These are phyloP conservation scores for Cladophialophora psammophila DNA, from an alignment of 2,329 filamentous ascomycete genomes.

Conservation along the genomic window DNA sequence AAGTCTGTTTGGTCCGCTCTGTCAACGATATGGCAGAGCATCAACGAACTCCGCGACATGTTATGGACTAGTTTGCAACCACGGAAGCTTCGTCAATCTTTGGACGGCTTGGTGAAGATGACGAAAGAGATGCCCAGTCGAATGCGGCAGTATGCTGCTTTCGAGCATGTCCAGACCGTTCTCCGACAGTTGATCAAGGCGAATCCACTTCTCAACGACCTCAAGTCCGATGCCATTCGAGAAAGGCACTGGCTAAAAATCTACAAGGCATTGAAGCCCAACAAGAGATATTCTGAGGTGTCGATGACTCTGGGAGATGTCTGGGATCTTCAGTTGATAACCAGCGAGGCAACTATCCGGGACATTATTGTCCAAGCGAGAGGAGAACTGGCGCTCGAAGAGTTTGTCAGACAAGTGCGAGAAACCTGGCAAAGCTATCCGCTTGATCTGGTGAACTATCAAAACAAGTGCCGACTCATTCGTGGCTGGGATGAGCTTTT, in stretches of 20 bases:
- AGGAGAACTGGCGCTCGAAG: conserved; percentile 97
- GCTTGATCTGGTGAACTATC: conserved; percentile 93
- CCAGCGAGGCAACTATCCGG: conserved; percentile 85
- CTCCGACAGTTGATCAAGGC: conserved; percentile 89
- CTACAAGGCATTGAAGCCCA: conserved; percentile 92
- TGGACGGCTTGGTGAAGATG: conserved; percentile 94
- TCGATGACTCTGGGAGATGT: conserved; percentile 98
- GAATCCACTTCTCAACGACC: conserved; percentile 83
- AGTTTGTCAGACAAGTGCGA: conserved; percentile 94
- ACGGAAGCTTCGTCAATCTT: conserved; percentile 84
- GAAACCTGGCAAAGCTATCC: conserved; percentile 97
- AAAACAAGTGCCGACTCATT: conserved; percentile 97
- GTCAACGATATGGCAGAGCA: conserved; percentile 93
- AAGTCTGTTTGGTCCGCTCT: conserved; percentile 97
- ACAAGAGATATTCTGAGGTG: conserved; percentile 90
- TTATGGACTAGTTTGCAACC: conserved; percentile 97
- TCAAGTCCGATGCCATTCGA: conserved; percentile 95
- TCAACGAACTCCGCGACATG: conserved; percentile 90
- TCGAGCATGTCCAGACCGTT: conserved; percentile 94
- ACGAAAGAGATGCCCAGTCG: conserved; percentile 99
- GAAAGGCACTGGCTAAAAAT: conserved; percentile 98
- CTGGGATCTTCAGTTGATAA: conserved; percentile 92
- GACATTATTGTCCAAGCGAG: conserved; percentile 95
- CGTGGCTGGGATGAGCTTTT: conserved; percentile 98
- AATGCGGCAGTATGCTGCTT: conserved; percentile 99